Percentiles rank a stretch among this genome's conserved stretches.
Conservation (phyloP, 2,329 filamentous ascomycete species). For the Fusarium drepaniforme region DNA sequence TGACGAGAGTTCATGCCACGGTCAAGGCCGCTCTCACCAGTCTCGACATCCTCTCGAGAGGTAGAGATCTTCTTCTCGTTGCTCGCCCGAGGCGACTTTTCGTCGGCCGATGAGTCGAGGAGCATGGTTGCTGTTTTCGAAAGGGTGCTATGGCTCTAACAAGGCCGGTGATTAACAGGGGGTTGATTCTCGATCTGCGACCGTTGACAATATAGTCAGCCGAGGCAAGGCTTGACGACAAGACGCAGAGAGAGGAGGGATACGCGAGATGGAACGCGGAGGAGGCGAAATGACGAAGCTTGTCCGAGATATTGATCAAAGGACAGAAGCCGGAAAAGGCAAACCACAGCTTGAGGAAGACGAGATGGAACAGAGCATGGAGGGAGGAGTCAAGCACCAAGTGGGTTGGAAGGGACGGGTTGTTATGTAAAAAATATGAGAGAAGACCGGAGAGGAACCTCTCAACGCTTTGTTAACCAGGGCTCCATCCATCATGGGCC, state of each 20-base stretch:
- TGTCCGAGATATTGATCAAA: neutral
- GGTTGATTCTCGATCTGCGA: neutral
- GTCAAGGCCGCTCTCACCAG: slow-evolving; percentile 52
- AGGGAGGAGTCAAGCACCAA: slow-evolving; percentile 29
- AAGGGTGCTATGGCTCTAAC: neutral
- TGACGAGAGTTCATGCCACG: slow-evolving; percentile 55
- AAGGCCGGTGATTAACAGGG: slow-evolving; percentile 10
- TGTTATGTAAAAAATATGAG: slow-evolving; percentile 46
- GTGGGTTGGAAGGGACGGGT: slow-evolving; percentile 37
- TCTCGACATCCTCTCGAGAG: slow-evolving; percentile 51
- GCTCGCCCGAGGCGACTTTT: slow-evolving; percentile 46
- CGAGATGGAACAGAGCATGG: slow-evolving; percentile 11
- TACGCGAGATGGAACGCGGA: neutral
- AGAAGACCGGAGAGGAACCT: neutral
- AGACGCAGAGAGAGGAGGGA: neutral
- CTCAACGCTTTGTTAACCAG: slow-evolving; percentile 14
- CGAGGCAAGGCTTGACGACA: neutral
- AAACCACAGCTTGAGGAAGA: neutral
- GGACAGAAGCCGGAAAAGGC: neutral
- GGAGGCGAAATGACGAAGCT: neutral
- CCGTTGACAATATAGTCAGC: neutral
- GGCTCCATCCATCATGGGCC: slow-evolving; percentile 39
- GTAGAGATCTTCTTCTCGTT: slow-evolving; percentile 39
- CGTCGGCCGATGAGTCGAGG: slow-evolving; percentile 40
- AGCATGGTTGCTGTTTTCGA: slow-evolving; percentile 28